Percentiles rank a stretch among this genome's conserved stretches.
Evolutionary conservation across 2,329 filamentous ascomycete genomes (phyloP).

Genomic region (Leptographium procerum): DNA sequence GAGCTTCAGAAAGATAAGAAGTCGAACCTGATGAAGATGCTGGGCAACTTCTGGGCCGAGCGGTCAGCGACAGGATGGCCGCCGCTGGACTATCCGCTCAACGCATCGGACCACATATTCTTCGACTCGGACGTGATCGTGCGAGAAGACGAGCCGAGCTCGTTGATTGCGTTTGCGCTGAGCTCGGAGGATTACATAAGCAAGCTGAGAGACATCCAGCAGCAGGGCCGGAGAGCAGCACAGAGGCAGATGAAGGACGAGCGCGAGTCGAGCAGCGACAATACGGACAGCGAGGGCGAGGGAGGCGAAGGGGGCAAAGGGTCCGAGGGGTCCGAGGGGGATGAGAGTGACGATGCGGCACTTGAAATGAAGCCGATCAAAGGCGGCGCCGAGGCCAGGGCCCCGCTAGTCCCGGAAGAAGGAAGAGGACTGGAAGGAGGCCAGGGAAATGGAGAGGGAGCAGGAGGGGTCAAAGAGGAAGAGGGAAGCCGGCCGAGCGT

Average conservation of each 20-base stretch:
- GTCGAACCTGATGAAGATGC: constrained; percentile 84
- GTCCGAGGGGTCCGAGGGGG: no score
- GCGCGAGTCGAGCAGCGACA: constrained; percentile 18
- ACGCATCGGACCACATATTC: constrained; percentile 84
- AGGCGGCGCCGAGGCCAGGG: not conserved
- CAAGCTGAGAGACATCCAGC: constrained; percentile 61
- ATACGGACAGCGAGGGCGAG: constrained; percentile 13
- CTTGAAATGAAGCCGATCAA: not conserved
- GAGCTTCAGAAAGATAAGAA: constrained; percentile 89
- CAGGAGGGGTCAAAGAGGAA: not conserved
- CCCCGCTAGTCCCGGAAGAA: not conserved
- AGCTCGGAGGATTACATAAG: constrained; percentile 77
- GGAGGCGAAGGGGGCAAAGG: no score
- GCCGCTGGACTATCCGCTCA: constrained; percentile 82
- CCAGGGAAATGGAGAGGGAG: not conserved
- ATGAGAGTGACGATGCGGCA: not conserved
- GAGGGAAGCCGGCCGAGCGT: not conserved
- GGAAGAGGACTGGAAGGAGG: constrained; percentile 4
- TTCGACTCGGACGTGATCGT: constrained; percentile 95
- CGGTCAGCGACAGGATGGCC: constrained; percentile 92
- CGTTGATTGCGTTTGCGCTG: constrained; percentile 84
- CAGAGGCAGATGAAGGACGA: constrained; percentile 18
- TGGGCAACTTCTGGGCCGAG: constrained; percentile 98
- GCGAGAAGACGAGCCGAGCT: constrained; percentile 92
- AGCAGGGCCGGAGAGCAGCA: constrained; percentile 24